phyloP scores from a whole-genome alignment of 2,329 filamentous ascomycete genomes.

The Lecanicillium sp. region DNA sequence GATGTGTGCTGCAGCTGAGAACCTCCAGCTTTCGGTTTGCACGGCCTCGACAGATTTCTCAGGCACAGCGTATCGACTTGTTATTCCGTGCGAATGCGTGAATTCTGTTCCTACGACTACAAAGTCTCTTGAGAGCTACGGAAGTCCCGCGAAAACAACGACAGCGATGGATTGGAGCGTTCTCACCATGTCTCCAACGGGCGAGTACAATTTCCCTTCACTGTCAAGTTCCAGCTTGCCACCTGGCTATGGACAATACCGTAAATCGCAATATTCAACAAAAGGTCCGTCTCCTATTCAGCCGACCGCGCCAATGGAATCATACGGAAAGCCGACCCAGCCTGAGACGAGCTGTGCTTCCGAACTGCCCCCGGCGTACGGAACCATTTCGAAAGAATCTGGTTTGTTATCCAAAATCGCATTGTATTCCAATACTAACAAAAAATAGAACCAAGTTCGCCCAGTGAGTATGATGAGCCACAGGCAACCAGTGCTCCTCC shows the following conservation, averaged over 20 bases:
- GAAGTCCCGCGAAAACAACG: not conserved
- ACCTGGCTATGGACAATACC: not conserved
- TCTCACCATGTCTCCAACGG: not conserved
- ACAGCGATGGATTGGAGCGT: not conserved
- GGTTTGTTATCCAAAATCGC: too few species aligned
- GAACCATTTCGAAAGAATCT: not conserved
- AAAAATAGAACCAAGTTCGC: not conserved
- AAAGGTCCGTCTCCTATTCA: too few species aligned
- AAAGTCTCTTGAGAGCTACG: not conserved
- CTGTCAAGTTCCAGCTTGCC: not conserved
- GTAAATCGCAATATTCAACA: too few species aligned
- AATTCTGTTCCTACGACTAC: not conserved
- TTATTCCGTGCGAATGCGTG: conserved; percentile 1
- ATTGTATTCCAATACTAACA: not conserved
- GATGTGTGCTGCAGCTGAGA: conserved; percentile 16
- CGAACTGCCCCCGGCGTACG: conserved; percentile 1
- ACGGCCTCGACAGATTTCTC: not conserved
- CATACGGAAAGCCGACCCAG: not conserved
- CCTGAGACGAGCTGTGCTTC: not conserved
- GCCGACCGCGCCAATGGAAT: not conserved
- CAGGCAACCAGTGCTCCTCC: not conserved
- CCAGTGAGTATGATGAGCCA: not conserved
- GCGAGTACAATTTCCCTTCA: conserved; percentile 1
- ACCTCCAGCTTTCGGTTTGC: conserved; percentile 18
- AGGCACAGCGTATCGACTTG: not conserved